phyloP scores from a whole-genome alignment of 805 yeast genomes.

The Candida sithepensis region DNA sequence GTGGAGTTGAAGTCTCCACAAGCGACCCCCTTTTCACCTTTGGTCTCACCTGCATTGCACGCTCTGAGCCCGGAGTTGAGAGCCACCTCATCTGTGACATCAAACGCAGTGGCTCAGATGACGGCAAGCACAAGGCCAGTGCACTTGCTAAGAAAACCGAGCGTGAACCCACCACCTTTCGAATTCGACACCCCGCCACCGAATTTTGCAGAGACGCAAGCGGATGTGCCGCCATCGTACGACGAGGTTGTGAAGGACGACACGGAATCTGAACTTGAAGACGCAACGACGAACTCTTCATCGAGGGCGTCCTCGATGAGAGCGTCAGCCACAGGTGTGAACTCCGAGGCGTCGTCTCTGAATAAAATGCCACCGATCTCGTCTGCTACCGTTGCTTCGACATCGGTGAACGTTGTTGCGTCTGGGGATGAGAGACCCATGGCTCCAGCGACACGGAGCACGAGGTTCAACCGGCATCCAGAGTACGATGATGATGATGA shows the following conservation, averaged over 20 bases:
- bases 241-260: conserved; percentile 20
- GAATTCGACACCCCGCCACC: conserved; percentile 27
- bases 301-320: not conserved
- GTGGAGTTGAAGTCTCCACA: conserved; percentile 57
- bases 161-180: conserved; percentile 17
- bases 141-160: conserved; percentile 20
- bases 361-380: conserved; percentile 2
- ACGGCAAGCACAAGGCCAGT: too few relatives aligned
- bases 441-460: too few relatives aligned
- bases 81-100: not conserved
- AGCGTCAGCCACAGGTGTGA: not conserved
- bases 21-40: conserved; percentile 57
- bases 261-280: conserved; percentile 5
- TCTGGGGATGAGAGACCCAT: not conserved
- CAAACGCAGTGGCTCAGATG: too few relatives aligned
- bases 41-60: conserved; percentile 28
- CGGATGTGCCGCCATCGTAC: conserved; percentile 28
- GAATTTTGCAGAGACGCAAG: conserved; percentile 23
- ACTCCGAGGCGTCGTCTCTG: not conserved
- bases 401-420: conserved; percentile 1
- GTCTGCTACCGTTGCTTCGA: conserved; percentile 17
- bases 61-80: conserved; percentile 28
- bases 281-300: not conserved
- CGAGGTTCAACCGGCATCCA: too few relatives aligned
- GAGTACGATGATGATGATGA: conserved; percentile 4